Evolutionary conservation across 148 eudicot species (phyloP).

Genomic region (Simmondsia chinensis): DNA sequence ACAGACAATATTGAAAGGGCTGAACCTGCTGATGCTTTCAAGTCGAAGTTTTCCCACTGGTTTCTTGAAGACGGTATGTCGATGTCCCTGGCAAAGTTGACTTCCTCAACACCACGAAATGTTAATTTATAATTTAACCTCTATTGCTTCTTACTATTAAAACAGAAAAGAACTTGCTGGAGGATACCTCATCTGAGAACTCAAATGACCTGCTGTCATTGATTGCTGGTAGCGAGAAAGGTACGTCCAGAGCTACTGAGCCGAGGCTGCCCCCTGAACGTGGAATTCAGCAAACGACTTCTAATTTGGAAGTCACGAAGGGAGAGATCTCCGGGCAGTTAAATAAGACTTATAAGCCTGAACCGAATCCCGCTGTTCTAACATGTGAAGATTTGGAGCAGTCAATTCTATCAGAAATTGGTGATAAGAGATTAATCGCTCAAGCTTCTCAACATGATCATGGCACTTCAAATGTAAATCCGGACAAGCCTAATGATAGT

Average conservation of each 20-base stretch:
- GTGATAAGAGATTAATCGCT: constrained; percentile 26
- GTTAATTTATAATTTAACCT: neutral
- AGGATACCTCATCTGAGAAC: constrained; percentile 26
- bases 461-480: constrained; percentile 17
- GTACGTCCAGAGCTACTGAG: constrained; percentile 21
- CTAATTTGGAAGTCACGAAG: constrained; percentile 24
- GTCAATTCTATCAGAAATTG: constrained; percentile 59
- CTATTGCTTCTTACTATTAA: neutral
- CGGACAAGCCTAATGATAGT: constrained; percentile 20
- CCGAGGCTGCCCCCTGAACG: constrained; percentile 16
- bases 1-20: constrained; percentile 46
- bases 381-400: constrained; percentile 99
- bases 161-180: constrained; percentile 40
- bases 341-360: constrained; percentile 22
- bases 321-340: constrained; percentile 23
- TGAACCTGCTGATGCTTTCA: constrained; percentile 18
- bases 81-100: too few species aligned
- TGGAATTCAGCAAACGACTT: constrained; percentile 8
- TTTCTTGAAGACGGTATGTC: constrained; percentile 81
- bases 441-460: constrained; percentile 19
- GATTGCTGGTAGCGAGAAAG: constrained; percentile 63
- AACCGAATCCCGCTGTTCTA: constrained; percentile 48
- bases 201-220: constrained; percentile 63
- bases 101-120: too few species aligned
- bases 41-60: constrained; percentile 82